Conservation (phyloP, 352 stramenopile species). For the Globisporangium barbulae region DNA sequence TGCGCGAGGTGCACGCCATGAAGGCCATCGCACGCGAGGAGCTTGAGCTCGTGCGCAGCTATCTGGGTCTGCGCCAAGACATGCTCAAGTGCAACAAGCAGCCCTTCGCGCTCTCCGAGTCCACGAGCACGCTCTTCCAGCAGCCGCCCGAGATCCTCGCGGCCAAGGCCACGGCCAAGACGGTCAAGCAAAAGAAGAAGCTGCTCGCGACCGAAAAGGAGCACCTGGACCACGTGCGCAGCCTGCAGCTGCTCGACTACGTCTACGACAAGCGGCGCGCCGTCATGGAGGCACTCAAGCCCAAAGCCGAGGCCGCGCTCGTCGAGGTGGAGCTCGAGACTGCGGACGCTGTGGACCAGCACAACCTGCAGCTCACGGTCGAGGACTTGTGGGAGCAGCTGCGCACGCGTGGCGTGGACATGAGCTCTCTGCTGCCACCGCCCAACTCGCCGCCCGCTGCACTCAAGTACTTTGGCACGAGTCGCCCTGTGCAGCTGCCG, state of each 20-base stretch:
- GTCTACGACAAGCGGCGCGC: constrained; percentile 60
- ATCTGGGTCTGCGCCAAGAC: constrained; percentile 40
- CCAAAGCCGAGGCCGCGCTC: constrained; percentile 49
- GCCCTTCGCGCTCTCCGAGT: constrained; percentile 55
- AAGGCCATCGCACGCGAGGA: constrained; percentile 57
- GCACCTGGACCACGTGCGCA: constrained; percentile 64
- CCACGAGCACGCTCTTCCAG: constrained; percentile 67
- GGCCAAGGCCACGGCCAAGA: constrained; percentile 55
- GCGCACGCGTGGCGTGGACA: constrained; percentile 28
- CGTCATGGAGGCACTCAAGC: constrained; percentile 39
- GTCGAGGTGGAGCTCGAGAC: constrained; percentile 39
- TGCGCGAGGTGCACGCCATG: constrained; percentile 56
- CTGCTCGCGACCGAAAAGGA: constrained; percentile 52
- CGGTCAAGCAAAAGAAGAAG: constrained; percentile 30
- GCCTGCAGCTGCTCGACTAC: constrained; percentile 70
- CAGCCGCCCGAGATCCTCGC: constrained; percentile 62
- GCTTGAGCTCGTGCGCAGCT: constrained; percentile 36
- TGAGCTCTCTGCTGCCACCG: constrained; percentile 47
- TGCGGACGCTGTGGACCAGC: constrained; percentile 11
- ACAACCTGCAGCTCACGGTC: constrained; percentile 30
- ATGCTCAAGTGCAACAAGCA: constrained; percentile 43
- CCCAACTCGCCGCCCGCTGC: constrained; percentile 63
- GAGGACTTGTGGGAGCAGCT: constrained; percentile 56
- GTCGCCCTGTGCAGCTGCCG: constrained; percentile 32
- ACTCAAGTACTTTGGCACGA: constrained; percentile 57